Evolutionary conservation across 805 yeast species (phyloP), one percentile per base, ranked within the genome.

Genomic region (Candida qinlingensis): DNA sequence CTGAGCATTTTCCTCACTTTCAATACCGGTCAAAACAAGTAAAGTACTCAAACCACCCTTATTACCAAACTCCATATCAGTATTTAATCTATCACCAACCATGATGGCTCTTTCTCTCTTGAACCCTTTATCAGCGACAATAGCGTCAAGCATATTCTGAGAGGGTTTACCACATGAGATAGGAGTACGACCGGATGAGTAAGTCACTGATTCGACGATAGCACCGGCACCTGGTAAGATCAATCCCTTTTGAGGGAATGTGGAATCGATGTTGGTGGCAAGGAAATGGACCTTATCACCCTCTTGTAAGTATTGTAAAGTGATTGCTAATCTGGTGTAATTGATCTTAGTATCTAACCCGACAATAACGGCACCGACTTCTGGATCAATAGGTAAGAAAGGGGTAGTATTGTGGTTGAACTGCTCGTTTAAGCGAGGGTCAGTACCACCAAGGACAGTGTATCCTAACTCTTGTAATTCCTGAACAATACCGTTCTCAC

Each of bases 191-290:
- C 88, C 91, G 26, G 87, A 69, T 10, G 92, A 83, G 55, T 69
- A 80, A 2, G 87, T 79, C 13, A 88, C 81, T 0, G 90, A 76
- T 56, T 88, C 87, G 40, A 92, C 83, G 54, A 89, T 79, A 2
- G 97, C 83, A 1, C 99, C 99, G 1, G 99, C 98, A 31, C 99
- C 99, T 19, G 97, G 96, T 44, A 94, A 75, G 43, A 87, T 77
- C 57, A 79, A 73, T 1, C 96, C 97, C 66, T 87, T 83, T 50
- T 86, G 80, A 2, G 99, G 99, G 72, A 82, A 94, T 0, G 99
- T 94, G 1, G 96, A 85, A 66, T 94, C 99, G 39, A 87, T 87
- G 65, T 94, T 94, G 5, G 98, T 94, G 26, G 97, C 98, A 54
- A 94, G 73, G 66, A 89, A 94, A 33, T 83, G 77, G 4, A 88